A percentile compares a stretch with the other conserved stretches of the same genome.
Evolutionary conservation across 2,329 filamentous ascomycete species (phyloP).

Genomic region (Dothiorella sarmentorum): DNA sequence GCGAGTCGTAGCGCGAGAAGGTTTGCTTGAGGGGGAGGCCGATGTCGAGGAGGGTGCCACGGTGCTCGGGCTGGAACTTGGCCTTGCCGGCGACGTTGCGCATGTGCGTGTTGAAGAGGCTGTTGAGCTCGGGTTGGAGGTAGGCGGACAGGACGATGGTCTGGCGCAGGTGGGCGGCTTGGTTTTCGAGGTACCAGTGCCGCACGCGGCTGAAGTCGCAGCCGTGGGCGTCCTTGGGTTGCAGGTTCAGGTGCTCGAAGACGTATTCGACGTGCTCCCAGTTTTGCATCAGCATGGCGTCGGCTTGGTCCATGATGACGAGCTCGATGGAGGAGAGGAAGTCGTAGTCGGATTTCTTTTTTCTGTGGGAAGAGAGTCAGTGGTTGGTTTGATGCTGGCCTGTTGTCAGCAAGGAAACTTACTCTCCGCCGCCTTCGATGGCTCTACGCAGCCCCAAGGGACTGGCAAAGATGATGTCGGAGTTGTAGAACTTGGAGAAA

Average conservation of each 20-base stretch:
- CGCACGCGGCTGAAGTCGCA: constrained; percentile 91
- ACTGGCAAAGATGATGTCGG: constrained; percentile 89
- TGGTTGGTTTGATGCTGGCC: constrained; percentile 35
- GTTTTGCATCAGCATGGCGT: constrained; percentile 94
- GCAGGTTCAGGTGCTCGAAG: constrained; percentile 85
- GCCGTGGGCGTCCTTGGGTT: constrained; percentile 84
- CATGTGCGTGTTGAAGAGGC: constrained; percentile 71
- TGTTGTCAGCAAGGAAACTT: not conserved
- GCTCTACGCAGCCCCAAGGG: constrained; percentile 86
- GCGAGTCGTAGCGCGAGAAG: constrained; percentile 78
- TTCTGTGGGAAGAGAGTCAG: constrained; percentile 22
- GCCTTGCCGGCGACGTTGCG: constrained; percentile 77
- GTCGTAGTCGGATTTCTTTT: constrained; percentile 72
- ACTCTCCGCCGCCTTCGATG: constrained; percentile 69
- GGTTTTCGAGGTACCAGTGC: constrained; percentile 87
- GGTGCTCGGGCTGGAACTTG: constrained; percentile 65
- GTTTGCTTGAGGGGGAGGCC: constrained; percentile 75
- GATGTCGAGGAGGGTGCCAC: constrained; percentile 70
- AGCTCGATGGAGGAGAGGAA: constrained; percentile 93
- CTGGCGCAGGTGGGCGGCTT: constrained; percentile 77
- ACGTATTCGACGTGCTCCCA: constrained; percentile 95
- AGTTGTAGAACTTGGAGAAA: constrained; percentile 93
- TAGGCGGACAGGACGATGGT: constrained; percentile 79
- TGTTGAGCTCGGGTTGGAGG: constrained; percentile 82
- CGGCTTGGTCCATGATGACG: constrained; percentile 84